Evolutionary conservation across 257 asterid genomes (phyloP), one percentile per base, ranked within the genome.

Genomic region (Solanum infundibuliforme): DNA sequence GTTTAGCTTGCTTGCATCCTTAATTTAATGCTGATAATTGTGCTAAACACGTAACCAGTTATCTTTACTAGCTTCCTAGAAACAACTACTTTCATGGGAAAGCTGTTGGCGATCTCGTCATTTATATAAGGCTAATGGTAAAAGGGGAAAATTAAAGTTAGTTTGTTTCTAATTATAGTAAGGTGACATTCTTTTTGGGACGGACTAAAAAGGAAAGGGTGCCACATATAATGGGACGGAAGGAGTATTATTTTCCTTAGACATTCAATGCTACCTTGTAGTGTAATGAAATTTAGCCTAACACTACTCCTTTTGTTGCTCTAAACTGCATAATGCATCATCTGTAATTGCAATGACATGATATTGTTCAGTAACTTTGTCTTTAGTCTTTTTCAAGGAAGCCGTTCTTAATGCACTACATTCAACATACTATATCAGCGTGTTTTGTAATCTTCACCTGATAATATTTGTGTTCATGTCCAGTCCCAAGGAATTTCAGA

Each of bases 401-500:
- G 20, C 21, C 20, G 18, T 27, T 82, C 31, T 31, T 48, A 48
- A 31, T 48, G 31, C 21, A 18, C 21, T 82, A 18, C 21, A 48
- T 46, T 46, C 68, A 11, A 29, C 66, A 46, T 52, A 36, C 73
- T 16, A 8, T 60, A 16, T 86, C 74, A 87, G 31, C 85, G 20
- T 87, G 25, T 81, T 66, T 36, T 41, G 36, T 58, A 74, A 65
- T 86, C 23, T n/a, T 88, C 58, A 84, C 84, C 84, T 41, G 74
- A 55, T 66, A 32, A 85, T 20, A 71, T 73, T 18, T 87, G 66
- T 71, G 23, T 88, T 86, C 75, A 11, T 90, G 88, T 79, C 89
- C 91, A 95, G 98, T 95, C 87, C 98, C 98, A 0, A 93, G 98
- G 92, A 94, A 91, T 90, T 95, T 95, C 90, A 92, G 98, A 79